phyloP scores from a whole-genome alignment of 768 basidiomycete genomes.

The Suillus brevipes region DNA sequence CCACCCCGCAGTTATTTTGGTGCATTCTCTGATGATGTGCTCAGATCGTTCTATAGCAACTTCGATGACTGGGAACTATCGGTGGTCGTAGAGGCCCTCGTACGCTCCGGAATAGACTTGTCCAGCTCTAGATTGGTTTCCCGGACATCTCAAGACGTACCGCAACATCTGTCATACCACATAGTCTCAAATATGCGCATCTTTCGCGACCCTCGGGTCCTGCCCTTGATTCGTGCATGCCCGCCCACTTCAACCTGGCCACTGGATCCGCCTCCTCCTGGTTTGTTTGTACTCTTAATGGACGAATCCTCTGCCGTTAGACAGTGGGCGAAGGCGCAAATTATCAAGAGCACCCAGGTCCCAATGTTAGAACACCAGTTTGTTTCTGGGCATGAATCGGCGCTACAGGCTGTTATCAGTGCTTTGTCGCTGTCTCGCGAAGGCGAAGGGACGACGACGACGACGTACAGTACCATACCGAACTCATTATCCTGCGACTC shows the following conservation, averaged over 20 bases:
- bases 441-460: constrained; percentile 10
- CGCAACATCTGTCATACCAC: constrained; percentile 58
- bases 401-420: constrained; percentile 42
- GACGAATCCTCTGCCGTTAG: constrained; percentile 50
- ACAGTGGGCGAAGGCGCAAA: constrained; percentile 57
- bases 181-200: constrained; percentile 62
- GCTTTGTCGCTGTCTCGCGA: constrained; percentile 29
- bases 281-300: constrained; percentile 58
- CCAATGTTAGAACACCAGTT: constrained; percentile 55
- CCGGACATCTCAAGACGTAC: constrained; percentile 22
- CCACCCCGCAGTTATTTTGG: constrained; percentile 64
- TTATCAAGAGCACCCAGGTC: constrained; percentile 35
- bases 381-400: constrained; percentile 44
- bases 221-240: constrained; percentile 31
- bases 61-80: constrained; percentile 69
- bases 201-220: constrained; percentile 51
- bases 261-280: constrained; percentile 55
- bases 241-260: constrained; percentile 50
- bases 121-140: constrained; percentile 9
- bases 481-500: constrained; percentile 39
- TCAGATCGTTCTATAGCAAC: constrained; percentile 57
- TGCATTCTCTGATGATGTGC: constrained; percentile 52
- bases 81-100: constrained; percentile 50
- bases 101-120: constrained; percentile 29
- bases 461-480: constrained; percentile 4